Percentiles rank a stretch among this genome's conserved stretches.
Conservation (phyloP, 1,139 yeast species). For the Candida tropicalis region DNA sequence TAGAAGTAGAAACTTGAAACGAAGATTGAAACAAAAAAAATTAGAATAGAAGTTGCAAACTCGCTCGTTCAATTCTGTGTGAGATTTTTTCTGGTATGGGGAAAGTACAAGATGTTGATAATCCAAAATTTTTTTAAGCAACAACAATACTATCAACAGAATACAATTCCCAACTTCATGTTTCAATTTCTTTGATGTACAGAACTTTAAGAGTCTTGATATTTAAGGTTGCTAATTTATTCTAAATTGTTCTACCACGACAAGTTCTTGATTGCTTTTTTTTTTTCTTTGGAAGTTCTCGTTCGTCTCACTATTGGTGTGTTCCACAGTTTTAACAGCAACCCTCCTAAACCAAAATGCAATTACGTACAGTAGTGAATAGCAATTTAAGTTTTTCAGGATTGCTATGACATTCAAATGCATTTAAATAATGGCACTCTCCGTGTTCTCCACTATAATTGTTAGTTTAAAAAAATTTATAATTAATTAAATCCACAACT, state of each 20-base stretch:
- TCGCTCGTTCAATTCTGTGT: not conserved
- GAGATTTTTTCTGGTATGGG: conserved; percentile 2
- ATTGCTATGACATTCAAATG: not conserved
- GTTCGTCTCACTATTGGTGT: not conserved
- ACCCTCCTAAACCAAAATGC: not conserved
- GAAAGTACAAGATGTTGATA: not conserved
- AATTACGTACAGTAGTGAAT: not conserved
- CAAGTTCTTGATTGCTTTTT: too few relatives aligned
- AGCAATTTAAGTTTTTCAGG: not conserved
- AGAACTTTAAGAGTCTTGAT: not conserved
- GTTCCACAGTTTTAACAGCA: not conserved
- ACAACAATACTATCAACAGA: too few relatives aligned
- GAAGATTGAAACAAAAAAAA: not conserved
- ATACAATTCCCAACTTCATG: too few relatives aligned
- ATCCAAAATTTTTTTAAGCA: not conserved
- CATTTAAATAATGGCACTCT: not conserved
- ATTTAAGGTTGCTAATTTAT: not conserved
- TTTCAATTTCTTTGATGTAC: too few relatives aligned
- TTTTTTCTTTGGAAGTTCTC: too few relatives aligned
- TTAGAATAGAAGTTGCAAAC: conserved; percentile 3
- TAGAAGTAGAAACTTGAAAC: not conserved
- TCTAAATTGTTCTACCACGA: not conserved
- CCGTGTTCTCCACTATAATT: not conserved
- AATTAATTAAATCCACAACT: not conserved
- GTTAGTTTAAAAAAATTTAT: too few relatives aligned